A percentile compares a stretch with the other conserved stretches of the same genome.
phyloP scores from a whole-genome alignment of 2,329 filamentous ascomycete species.

The Dactylellina sp. region DNA sequence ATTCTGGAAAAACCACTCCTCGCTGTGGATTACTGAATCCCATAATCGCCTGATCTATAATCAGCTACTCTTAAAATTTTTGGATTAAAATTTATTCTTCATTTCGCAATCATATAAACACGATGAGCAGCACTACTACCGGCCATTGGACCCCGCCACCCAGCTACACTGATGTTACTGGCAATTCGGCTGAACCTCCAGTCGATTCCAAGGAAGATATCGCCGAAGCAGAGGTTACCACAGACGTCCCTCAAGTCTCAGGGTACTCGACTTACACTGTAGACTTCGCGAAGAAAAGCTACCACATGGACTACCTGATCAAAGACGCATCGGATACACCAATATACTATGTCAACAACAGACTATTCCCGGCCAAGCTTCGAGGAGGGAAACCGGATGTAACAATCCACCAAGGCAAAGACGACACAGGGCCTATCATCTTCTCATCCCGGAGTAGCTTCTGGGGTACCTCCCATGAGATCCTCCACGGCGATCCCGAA shows the following conservation, averaged over 20 bases:
- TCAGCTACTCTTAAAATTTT: too few species aligned
- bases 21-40: too few species aligned
- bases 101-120: too few species aligned
- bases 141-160: slow-evolving; percentile 21
- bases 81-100: too few species aligned
- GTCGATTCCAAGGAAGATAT: slow-evolving; percentile 22
- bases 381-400: slow-evolving; percentile 41
- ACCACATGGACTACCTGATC: slow-evolving; percentile 46
- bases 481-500: slow-evolving; percentile 28
- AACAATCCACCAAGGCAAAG: slow-evolving; percentile 22
- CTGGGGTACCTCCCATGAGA: slow-evolving; percentile 23
- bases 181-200: not conserved
- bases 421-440: slow-evolving; percentile 14
- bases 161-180: slow-evolving; percentile 20
- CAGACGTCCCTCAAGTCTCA: slow-evolving; percentile 19
- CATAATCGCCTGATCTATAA: too few species aligned
- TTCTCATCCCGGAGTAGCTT: slow-evolving; percentile 43
- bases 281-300: slow-evolving; percentile 45
- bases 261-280: slow-evolving; percentile 39
- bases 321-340: slow-evolving; percentile 33
- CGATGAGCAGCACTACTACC: not conserved
- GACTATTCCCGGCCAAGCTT: slow-evolving; percentile 22
- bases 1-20: too few species aligned
- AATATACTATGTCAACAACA: slow-evolving; percentile 37
- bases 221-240: slow-evolving; percentile 9